Base-by-base conservation (phyloP, 2,329 filamentous ascomycete genomes). In the Penicillium digitatum region DNA sequence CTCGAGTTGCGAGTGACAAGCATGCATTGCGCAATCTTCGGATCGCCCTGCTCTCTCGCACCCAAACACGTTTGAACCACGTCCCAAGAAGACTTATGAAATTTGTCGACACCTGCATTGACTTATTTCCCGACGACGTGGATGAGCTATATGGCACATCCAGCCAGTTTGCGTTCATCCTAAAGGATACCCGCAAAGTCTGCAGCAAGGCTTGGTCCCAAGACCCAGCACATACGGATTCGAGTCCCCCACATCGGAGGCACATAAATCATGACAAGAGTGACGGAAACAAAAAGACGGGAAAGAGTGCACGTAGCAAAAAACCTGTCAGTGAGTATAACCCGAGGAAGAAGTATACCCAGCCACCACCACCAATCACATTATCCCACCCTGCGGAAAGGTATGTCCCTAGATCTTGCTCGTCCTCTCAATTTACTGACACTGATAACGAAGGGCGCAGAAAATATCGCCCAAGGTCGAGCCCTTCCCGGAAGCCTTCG, bases 21-120 rank as follows among this genome's bases (percentile, higher is more conserved):
- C 38, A 58, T 1, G 56, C 56, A 1, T 34, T 76, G 16, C 63
- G 63, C 18, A 66, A 72, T 40, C 57, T 77, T 11, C 66, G 71
- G 1, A 51, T 62, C 1, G 52, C 64, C 1, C 38, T 74, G 29
- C 54, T 69, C 14, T 69, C 70, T 48, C 70, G 69, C 20, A 72
- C 66, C 4, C 55, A 62, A 10, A 72, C 63, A 3, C 60, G 57
- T 0, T 58, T 52, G 44, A 61, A 62, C 0, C 57, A 62, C 11
- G 56, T 51, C 3, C 56, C 60, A 9, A 68, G 70, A 11, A 64
- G 57, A 26, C 54, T 74, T 7, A 59, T 66, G 24, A 34, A 55
- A 0, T 72, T 72, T 27, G 54, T 74, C 6, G 66, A 74, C 6
- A 59, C 61, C 18, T 66, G 61, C 20, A 69, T 73, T 43, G 52